A percentile compares a stretch with the other conserved stretches of the same genome.
These are phyloP conservation scores for Cucurbita argyrosperma DNA, from an alignment of 306 rosid species.

Conservation along the genomic window DNA sequence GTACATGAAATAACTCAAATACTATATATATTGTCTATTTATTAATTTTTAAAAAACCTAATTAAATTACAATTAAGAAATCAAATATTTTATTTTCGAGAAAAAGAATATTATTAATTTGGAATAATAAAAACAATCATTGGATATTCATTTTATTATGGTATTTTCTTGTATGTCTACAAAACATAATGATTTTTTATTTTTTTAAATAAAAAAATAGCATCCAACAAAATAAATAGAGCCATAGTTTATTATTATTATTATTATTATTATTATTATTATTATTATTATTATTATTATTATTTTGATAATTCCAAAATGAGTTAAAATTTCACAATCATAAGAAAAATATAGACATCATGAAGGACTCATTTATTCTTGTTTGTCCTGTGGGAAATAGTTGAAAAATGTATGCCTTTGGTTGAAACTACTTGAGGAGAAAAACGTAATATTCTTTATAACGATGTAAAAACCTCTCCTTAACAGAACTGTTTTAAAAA, in stretches of 20 bases:
- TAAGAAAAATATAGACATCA: not conserved
- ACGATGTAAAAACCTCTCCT: no score
- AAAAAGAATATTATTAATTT: not conserved
- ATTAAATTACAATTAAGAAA: not conserved
- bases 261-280: no score
- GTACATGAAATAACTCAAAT: not conserved
- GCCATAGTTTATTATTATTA: not conserved
- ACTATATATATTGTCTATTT: not conserved
- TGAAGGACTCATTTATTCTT: not conserved
- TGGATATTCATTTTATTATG: not conserved
- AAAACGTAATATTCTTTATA: no score
- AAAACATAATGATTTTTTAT: not conserved
- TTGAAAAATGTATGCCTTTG: no score
- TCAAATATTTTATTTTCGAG: not conserved
- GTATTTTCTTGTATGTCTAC: not conserved
- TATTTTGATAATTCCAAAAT: not conserved
- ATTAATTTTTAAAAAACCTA: not conserved
- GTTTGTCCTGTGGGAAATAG: not conserved
- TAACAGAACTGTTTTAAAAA: no score
- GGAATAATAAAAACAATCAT: not conserved
- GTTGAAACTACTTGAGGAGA: no score
- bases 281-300: no score
- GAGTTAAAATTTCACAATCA: constrained; percentile 1
- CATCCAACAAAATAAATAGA: not conserved
- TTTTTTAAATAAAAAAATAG: not conserved